Conservation (phyloP, 139 green algal genomes). For the Coccomyxa sp. region DNA sequence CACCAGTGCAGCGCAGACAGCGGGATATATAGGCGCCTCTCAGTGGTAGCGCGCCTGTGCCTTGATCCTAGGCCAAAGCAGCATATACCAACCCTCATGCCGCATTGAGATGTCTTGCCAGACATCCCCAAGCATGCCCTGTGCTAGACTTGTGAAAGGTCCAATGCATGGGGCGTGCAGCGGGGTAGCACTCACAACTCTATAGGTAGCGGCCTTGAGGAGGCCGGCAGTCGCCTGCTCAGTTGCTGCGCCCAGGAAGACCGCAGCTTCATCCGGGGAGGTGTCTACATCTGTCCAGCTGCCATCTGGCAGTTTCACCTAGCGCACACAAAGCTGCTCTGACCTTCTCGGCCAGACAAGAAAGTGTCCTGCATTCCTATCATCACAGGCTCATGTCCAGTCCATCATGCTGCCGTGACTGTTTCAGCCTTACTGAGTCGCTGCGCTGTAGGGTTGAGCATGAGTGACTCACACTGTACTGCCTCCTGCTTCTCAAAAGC, state of each 20-base stretch:
- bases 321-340: background rate
- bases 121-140: no score
- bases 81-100: no score
- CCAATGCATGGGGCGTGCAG: no score
- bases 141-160: no score
- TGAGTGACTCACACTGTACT: background rate
- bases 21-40: no score
- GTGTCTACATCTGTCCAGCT: conserved; percentile 9
- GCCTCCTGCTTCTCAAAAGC: background rate
- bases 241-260: conserved; percentile 9
- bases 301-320: background rate
- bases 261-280: background rate
- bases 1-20: background rate
- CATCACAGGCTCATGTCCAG: background rate
- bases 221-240: conserved; percentile 6
- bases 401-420: background rate
- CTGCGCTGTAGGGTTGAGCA: background rate
- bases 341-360: background rate
- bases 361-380: background rate
- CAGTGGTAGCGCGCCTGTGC: no score
- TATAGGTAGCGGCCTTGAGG: conserved; percentile 9
- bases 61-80: no score
- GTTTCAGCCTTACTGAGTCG: background rate
- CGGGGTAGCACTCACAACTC: background rate
- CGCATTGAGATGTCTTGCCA: no score